Base-by-base conservation (phyloP, 257 asterid species). In the Solanum neorickii region DNA sequence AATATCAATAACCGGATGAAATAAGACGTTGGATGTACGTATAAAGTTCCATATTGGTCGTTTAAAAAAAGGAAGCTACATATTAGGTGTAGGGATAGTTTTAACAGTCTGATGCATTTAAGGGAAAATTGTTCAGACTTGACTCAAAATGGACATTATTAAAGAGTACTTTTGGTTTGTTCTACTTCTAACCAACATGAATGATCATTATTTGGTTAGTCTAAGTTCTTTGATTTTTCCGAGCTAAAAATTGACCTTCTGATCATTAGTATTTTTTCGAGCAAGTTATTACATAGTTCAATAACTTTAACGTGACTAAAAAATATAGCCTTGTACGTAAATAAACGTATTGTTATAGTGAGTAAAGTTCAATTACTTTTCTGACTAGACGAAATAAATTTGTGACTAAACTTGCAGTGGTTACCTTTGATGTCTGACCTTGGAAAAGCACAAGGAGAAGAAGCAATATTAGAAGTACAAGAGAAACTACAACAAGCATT, bases 381-480 rank as follows among this genome's bases (percentile, higher is more conserved):
- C 12, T 65, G 39, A 29, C 6, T 3, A 29, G 11, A 68, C 2
- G 14, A 68, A 68, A 12, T 27, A 29, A 65, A 52, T 35, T 37
- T 60, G 29, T 41, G 78, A n/a, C 42, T 25, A 77, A 15, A 69
- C 16, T 84, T 84, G 41, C 66, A 84, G 87, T 91, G 91, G 93
- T 91, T 39, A 87, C 90, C 91, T 7, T 37, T 87, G 41, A 8
- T 87, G 31, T 73, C 68, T 74, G 89, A 85, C 52, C 86, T 91
- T 3, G 49, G 87, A 7, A 75, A 20, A 29, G 42, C 87, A 62
- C 72, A 66, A 84, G 87, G 87, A 66, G 29, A 84, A 37, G 80
- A 77, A 21, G 75, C 86, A 77, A 86, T 62, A 41, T 2, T 33
- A 39, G 78, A 60, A 60, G 23, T 23, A 41, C 4, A 13, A 41